Conservation (phyloP, 176 grass and related monocot genomes). For the Oryza brachyantha region DNA sequence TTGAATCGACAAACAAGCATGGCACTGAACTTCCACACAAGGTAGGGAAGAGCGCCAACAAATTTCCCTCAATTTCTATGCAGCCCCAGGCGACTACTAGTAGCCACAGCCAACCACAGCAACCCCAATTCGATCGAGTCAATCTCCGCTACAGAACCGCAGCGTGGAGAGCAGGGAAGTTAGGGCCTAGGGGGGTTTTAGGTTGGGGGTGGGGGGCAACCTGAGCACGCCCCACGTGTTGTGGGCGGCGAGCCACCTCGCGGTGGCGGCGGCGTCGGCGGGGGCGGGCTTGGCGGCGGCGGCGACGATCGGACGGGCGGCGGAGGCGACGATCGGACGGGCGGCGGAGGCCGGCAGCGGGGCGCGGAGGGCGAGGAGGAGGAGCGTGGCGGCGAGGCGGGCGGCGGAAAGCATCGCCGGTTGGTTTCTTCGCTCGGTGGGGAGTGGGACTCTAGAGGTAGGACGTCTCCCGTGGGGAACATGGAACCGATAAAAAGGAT, state of each 20-base stretch:
- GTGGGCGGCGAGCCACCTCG: conserved; percentile 75
- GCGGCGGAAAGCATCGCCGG: conserved; percentile 36
- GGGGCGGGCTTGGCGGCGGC: conserved; percentile 62
- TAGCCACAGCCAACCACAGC: not conserved
- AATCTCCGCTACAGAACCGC: not conserved
- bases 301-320: conserved; percentile 14
- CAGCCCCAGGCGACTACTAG: not conserved
- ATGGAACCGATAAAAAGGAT: no score
- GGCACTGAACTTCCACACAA: not conserved
- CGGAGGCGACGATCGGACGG: conserved; percentile 32
- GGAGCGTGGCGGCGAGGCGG: conserved; percentile 1
- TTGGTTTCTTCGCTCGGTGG: no score
- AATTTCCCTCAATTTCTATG: not conserved
- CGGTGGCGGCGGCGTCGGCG: conserved; percentile 56
- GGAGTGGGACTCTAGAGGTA: no score
- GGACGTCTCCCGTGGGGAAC: no score
- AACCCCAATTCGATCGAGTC: not conserved
- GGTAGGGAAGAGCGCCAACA: not conserved
- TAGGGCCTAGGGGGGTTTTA: not conserved
- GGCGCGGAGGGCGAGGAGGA: conserved; percentile 22
- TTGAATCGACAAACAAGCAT: not conserved
- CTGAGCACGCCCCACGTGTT: conserved; percentile 97
- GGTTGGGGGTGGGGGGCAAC: conserved; percentile 39
- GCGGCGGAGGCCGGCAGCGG: not conserved
- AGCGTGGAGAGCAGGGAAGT: not conserved